Percentiles rank a stretch among this genome's conserved stretches.
These are phyloP conservation scores for Globisporangium uncinulatum DNA, from an alignment of 352 stramenopile species.

Conservation along the genomic window DNA sequence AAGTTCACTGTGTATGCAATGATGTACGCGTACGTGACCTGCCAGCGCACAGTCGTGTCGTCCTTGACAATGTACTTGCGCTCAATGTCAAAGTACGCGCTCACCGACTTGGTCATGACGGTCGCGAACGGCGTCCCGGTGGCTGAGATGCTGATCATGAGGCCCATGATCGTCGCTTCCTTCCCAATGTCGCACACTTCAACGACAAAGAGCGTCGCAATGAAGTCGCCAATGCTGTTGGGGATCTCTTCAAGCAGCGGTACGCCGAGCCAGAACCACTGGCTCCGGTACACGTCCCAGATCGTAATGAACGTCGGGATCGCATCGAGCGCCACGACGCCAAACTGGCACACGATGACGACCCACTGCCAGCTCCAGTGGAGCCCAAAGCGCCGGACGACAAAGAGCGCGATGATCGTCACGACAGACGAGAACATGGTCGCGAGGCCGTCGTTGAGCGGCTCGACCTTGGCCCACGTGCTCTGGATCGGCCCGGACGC, in stretches of 20 bases:
- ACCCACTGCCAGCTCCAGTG: slow-evolving; percentile 53
- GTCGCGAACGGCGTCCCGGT: slow-evolving; percentile 18
- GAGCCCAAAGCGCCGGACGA: slow-evolving; percentile 12
- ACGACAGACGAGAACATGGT: slow-evolving; percentile 22
- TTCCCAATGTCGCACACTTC: slow-evolving; percentile 20
- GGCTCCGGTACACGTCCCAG: slow-evolving; percentile 25
- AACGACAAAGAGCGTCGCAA: slow-evolving; percentile 15
- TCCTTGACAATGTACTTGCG: slow-evolving; percentile 16
- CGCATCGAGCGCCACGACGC: slow-evolving; percentile 14
- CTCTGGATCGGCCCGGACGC: slow-evolving; percentile 37
- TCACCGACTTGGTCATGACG: slow-evolving; percentile 14
- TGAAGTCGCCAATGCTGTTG: slow-evolving; percentile 10
- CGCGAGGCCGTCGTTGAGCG: slow-evolving; percentile 34
- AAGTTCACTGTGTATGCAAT: slow-evolving; percentile 18
- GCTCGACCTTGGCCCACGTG: slow-evolving; percentile 33
- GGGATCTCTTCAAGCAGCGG: slow-evolving; percentile 19
- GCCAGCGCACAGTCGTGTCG: slow-evolving; percentile 12
- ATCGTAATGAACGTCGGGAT: slow-evolving; percentile 27
- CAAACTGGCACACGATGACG: slow-evolving; percentile 29
- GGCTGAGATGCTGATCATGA: slow-evolving; percentile 20
- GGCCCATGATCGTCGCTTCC: slow-evolving; percentile 17
- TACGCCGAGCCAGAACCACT: slow-evolving; percentile 31
- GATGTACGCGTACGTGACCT: slow-evolving; percentile 22
- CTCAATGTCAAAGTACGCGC: slow-evolving; percentile 12
- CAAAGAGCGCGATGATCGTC: slow-evolving; percentile 11